A percentile compares a stretch with the other conserved stretches of the same genome.
Conservation (phyloP, 768 basidiomycete genomes). For the Clathrus columnatus region DNA sequence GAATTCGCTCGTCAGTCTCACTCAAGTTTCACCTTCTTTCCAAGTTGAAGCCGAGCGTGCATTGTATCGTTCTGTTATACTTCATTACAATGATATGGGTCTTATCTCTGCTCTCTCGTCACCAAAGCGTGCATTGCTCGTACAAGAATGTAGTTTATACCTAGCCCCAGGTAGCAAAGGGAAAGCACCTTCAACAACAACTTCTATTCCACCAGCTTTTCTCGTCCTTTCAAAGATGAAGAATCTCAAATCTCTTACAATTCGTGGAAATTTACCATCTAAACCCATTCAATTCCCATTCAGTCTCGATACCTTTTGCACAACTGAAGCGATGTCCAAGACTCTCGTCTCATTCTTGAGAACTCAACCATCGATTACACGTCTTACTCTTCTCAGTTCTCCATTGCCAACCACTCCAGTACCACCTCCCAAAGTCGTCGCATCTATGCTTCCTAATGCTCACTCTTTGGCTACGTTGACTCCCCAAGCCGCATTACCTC, state of each 20-base stretch:
- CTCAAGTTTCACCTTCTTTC: slow-evolving; percentile 10
- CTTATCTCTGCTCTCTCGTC: neutral
- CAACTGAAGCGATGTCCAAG: slow-evolving; percentile 6
- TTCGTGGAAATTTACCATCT: slow-evolving; percentile 3
- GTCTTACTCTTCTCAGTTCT: slow-evolving; percentile 6
- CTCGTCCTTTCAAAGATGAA: slow-evolving; percentile 1
- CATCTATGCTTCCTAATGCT: neutral
- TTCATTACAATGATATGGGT: slow-evolving; percentile 4
- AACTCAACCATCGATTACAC: slow-evolving; percentile 2
- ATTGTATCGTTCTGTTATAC: slow-evolving; percentile 10
- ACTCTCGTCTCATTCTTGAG: slow-evolving; percentile 3
- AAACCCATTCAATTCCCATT: slow-evolving; percentile 1
- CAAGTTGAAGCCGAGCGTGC: slow-evolving; percentile 13
- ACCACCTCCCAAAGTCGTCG: neutral
- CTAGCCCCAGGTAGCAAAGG: neutral
- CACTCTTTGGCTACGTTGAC: slow-evolving; percentile 4
- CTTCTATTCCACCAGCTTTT: neutral
- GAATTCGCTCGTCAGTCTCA: slow-evolving; percentile 6
- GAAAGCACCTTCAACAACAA: neutral
- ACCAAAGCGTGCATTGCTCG: neutral
- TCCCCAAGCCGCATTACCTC: slow-evolving; percentile 2
- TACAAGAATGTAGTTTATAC: slow-evolving; percentile 4
- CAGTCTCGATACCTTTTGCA: slow-evolving; percentile 3
- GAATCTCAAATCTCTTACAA: slow-evolving; percentile 2
- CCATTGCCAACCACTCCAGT: neutral